phyloP scores from a whole-genome alignment of 495 filamentous ascomycete genomes.

The Cenococcum geophilum region DNA sequence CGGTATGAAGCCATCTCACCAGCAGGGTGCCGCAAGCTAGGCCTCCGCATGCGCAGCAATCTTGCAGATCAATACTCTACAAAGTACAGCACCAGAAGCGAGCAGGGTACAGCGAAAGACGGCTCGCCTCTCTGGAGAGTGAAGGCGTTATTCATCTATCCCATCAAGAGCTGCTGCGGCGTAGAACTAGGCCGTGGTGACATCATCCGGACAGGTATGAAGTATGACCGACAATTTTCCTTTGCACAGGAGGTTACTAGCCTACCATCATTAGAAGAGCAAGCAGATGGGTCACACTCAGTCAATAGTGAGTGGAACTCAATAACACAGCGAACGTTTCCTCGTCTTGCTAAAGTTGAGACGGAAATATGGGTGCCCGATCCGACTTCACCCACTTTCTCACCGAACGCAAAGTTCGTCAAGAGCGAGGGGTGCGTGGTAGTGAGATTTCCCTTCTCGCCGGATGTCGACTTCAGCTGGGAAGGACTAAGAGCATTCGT shows the following conservation, averaged over 20 bases:
- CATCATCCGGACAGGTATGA: slow-evolving; percentile 64
- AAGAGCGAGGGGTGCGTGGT: slow-evolving; percentile 52
- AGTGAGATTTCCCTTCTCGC: slow-evolving; percentile 52
- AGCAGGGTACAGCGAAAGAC: background rate
- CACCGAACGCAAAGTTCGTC: slow-evolving; percentile 42
- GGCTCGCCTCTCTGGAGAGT: slow-evolving; percentile 47
- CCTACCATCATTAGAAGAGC: slow-evolving; percentile 22
- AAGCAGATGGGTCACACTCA: slow-evolving; percentile 38
- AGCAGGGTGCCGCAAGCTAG: slow-evolving; percentile 23
- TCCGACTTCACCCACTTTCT: slow-evolving; percentile 45
- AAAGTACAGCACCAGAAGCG: slow-evolving; percentile 17
- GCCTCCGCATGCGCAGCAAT: slow-evolving; percentile 19
- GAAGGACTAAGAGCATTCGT: slow-evolving; percentile 26
- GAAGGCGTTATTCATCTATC: slow-evolving; percentile 80
- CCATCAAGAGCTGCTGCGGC: slow-evolving; percentile 78
- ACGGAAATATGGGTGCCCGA: slow-evolving; percentile 80
- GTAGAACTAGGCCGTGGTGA: slow-evolving; percentile 65
- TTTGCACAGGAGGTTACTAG: slow-evolving; percentile 62
- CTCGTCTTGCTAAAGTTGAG: slow-evolving; percentile 62
- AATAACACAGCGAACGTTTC: slow-evolving; percentile 71
- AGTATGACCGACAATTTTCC: slow-evolving; percentile 79
- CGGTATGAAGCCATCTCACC: slow-evolving; percentile 18
- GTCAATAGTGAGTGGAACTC: slow-evolving; percentile 62
- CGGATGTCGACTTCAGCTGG: slow-evolving; percentile 26
- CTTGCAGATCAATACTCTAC: slow-evolving; percentile 24